Conservation (phyloP, 1,284 basidiomycete species). For the Heterobasidion parviporum region DNA sequence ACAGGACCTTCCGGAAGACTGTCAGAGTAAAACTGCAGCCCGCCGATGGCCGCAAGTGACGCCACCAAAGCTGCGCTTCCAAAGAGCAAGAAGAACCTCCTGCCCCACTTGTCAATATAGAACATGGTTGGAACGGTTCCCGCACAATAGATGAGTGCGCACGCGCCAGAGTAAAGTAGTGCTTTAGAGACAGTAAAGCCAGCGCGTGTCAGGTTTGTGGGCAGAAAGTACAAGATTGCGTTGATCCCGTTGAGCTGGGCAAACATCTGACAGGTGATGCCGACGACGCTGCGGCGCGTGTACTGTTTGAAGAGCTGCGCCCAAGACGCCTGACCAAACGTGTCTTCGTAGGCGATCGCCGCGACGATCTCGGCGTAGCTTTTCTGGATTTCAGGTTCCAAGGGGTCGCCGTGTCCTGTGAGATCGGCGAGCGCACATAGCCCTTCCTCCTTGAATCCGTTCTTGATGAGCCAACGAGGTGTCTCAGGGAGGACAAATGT, state of each 20-base stretch:
- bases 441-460: constrained; percentile 38
- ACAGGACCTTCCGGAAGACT: constrained; percentile 27
- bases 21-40: constrained; percentile 33
- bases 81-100: constrained; percentile 39
- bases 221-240: constrained; percentile 42
- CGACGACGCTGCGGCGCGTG: constrained; percentile 34
- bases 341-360: constrained; percentile 31
- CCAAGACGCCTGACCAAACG: constrained; percentile 34
- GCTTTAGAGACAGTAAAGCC: constrained; percentile 36
- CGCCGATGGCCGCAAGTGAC: constrained; percentile 34
- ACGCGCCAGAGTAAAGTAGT: constrained; percentile 42
- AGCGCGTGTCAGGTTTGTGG: constrained; percentile 40
- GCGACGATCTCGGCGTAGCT: constrained; percentile 35
- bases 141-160: constrained; percentile 48
- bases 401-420: constrained; percentile 34
- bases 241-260: constrained; percentile 53
- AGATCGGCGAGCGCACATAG: constrained; percentile 38
- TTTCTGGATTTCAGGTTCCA: constrained; percentile 27
- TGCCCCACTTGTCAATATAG: constrained; percentile 46
- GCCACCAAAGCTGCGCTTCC: constrained; percentile 35
- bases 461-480: constrained; percentile 44
- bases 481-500: constrained; percentile 45
- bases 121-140: constrained; percentile 53
- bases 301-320: constrained; percentile 38
- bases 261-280: constrained; percentile 45